Base-by-base conservation (phyloP, 2,329 filamentous ascomycete species). In the Raffaelea deltoideospora region DNA sequence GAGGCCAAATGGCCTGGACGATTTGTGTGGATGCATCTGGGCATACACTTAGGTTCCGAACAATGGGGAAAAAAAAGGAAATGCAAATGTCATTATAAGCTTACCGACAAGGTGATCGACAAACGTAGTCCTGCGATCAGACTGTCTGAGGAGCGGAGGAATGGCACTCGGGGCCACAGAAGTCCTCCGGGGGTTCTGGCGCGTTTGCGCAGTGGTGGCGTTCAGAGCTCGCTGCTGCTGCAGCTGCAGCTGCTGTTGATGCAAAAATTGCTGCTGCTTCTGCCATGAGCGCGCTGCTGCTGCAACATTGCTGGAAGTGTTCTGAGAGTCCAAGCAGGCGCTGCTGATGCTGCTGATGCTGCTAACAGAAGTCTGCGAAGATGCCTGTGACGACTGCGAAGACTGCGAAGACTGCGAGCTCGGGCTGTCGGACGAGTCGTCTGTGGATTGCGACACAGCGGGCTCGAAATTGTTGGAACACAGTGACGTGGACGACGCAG, bases 41-140 rank as follows among this genome's bases (percentile, higher is more conserved):
- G 30, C 30, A 31, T 31, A 19, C 5, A 15, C 27, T 15, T 15
- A 6, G 27, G 27, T n/a, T 29, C 13, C 14, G 6, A 5, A 29
- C 13, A 15, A 14, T 11, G 6, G 14, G 27, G 15, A 22, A 15
- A 26, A 23, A 31, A 35, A 29, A 15, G 10, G 21, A 10, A 29
- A n/a, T 31, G n/a, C 24, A 33, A 35, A 36, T 17, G 4, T 10
- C 20, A 26, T 1, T 18, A 36, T 22, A 14, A 23, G 56, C 88
- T 84, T 85, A 95, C 88, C 88, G 65, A 95, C 87, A 58, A 95
- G 83, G 59, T 79, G 90, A 60, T 95, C 87, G 60, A 96, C 88
- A 54, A 96, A 95, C 60, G 81, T 87, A 54, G 84, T 73, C 67
- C 94, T 94, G 54, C 87, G 82, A 61, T 95, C 86, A 52, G 76